Conservation (phyloP, 1,284 basidiomycete species). For the Ustilago curta region DNA sequence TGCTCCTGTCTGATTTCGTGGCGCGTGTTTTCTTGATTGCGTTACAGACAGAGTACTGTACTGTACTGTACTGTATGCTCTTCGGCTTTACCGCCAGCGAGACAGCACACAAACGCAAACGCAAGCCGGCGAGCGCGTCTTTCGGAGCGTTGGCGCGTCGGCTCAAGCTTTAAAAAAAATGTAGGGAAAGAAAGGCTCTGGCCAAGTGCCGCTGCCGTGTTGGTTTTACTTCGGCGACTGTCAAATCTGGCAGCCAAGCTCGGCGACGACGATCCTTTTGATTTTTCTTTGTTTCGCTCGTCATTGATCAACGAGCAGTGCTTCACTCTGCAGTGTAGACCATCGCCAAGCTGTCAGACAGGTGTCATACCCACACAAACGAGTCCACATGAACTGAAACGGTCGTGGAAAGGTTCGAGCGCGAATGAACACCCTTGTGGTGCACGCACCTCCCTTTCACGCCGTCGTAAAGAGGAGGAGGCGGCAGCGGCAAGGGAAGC, state of each 20-base stretch:
- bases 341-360: constrained; percentile 1
- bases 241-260: neutral
- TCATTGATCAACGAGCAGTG: neutral
- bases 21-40: too few relatives aligned
- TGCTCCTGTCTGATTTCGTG: too few relatives aligned
- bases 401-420: too few relatives aligned
- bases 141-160: neutral
- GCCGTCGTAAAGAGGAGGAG: too few relatives aligned
- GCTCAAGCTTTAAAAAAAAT: neutral
- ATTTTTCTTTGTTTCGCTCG: neutral
- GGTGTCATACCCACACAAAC: too few relatives aligned
- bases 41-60: too few relatives aligned
- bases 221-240: constrained; percentile 11
- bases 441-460: neutral
- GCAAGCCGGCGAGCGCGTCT: neutral
- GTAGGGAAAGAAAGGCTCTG: neutral
- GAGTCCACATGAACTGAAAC: too few relatives aligned
- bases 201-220: neutral
- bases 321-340: too few relatives aligned
- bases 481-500: too few relatives aligned
- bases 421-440: neutral
- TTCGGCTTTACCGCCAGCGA: constrained; percentile 4
- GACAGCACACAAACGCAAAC: constrained; percentile 3
- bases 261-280: constrained; percentile 10
- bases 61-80: too few relatives aligned